Conservation (phyloP, 2,329 filamentous ascomycete genomes). For the Hymenoscyphus repandus region DNA sequence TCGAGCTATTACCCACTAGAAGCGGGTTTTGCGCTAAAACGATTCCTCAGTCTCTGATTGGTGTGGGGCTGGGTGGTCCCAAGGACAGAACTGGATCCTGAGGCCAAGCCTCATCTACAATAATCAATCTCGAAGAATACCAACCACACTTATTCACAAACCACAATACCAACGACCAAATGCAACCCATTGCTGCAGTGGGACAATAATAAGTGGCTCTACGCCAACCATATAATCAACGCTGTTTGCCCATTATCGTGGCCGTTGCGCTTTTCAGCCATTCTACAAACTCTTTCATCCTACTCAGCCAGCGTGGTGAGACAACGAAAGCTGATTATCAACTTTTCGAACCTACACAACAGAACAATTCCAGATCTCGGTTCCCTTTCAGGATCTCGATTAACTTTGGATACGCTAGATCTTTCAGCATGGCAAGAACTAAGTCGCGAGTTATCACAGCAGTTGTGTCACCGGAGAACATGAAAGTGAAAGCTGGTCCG, state of each 20-base stretch:
- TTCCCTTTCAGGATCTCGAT: background rate
- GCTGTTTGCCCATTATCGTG: background rate
- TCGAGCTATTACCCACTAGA: no score
- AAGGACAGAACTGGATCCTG: background rate
- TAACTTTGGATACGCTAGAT: conserved; percentile 1
- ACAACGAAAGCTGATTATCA: conserved; percentile 7
- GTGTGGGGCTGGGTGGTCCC: background rate
- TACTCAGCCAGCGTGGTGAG: conserved; percentile 5
- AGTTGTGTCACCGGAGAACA: conserved; percentile 3
- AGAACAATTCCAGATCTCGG: background rate
- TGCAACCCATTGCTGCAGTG: background rate
- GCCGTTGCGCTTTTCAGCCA: background rate
- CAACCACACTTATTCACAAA: background rate
- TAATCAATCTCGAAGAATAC: background rate
- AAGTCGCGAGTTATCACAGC: conserved; percentile 6
- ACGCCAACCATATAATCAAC: no score
- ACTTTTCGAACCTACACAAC: background rate
- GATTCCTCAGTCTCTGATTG: background rate
- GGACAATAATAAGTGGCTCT: no score
- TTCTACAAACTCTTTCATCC: conserved; percentile 11
- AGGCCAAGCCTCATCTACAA: background rate
- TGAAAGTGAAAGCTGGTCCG: background rate
- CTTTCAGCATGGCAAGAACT: conserved; percentile 11
- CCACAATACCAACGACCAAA: background rate
- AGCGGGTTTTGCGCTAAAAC: background rate